Base-by-base conservation (phyloP, 495 filamentous ascomycete genomes). In the Barbatosphaeria neglecta region DNA sequence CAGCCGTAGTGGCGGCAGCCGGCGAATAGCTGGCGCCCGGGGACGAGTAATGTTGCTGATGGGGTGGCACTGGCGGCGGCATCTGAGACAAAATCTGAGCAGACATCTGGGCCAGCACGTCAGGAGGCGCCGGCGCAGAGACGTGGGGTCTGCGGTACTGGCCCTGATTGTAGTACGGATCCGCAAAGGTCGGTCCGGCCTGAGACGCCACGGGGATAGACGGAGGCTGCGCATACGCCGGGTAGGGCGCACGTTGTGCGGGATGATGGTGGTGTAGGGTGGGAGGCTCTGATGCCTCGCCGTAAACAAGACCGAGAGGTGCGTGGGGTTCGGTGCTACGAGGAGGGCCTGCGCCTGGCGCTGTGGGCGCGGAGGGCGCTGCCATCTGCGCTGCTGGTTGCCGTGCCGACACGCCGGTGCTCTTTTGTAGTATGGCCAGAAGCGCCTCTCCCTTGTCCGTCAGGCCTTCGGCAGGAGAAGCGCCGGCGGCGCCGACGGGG, bases 191-290 rank as follows among this genome's bases (percentile, higher is more conserved):
- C 17, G 57, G 46, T 41, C 46, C 50, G 13, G 47, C 44, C 19
- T 50, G 53, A 9, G 54, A 50, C 54, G 69, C 54, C 9, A 64
- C 46, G 6, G 74, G 60, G 46, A 75, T 75, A 39, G 61, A 52
- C 9, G 72, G 70, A 9, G 72, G 69, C 11, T 58, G 56, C n/a
- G 65, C 55, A 22, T 73, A 59, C 23, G 52, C 52, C 17, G 62
- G 53, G 15, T 58, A 39, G 33, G 56, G 63, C 24, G 57, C 52
- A 11, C 55, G 59, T 28, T 66, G 63, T 33, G 55, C 56, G 35
- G 63, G 63, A 53, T 64, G 68, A 43, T 66, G 67, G 48, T 63
- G 60, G 35, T 63, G 66, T 4, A 62, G 70, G 43, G 58, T 65
- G 47, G 45, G 54, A 8, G 61, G 69, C 49, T 66, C 53, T 11